These are phyloP conservation scores for Fraxinus sp. DNA, from an alignment of 305 asterid species.

Conservation along the genomic window DNA sequence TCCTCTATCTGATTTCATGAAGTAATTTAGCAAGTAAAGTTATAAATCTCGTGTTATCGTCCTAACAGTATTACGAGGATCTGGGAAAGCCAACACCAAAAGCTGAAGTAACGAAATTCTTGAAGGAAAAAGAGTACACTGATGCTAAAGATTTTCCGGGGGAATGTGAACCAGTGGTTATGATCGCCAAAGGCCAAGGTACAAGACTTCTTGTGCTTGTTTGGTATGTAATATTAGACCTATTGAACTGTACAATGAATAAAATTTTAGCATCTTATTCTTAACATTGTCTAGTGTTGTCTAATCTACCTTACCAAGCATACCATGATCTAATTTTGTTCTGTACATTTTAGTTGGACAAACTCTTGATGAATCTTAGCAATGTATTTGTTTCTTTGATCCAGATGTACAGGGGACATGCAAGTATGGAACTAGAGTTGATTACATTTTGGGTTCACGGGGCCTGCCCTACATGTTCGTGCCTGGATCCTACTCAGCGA, in stretches of 20 bases:
- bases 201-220: neutral
- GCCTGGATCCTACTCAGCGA: slow-evolving; percentile 84
- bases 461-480: slow-evolving; percentile 60
- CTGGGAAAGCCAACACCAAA: slow-evolving; percentile 88
- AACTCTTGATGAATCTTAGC: neutral
- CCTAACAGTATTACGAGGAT: slow-evolving; percentile 65
- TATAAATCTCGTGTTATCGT: neutral
- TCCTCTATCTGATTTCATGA: neutral
- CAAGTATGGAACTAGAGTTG: slow-evolving; percentile 91
- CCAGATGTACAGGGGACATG: slow-evolving; percentile 94
- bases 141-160: slow-evolving; percentile 82
- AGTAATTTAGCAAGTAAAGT: neutral
- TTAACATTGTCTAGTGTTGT: neutral
- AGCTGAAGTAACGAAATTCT: slow-evolving; percentile 60
- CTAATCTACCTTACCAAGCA: neutral
- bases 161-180: slow-evolving; percentile 80
- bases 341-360: neutral
- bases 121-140: slow-evolving; percentile 60
- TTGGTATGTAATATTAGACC: neutral
- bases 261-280: neutral
- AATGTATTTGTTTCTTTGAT: slow-evolving; percentile 7
- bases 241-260: neutral
- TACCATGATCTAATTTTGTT: neutral
- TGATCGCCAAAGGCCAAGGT: slow-evolving; percentile 97
- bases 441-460: slow-evolving; percentile 65